These are phyloP conservation scores for Hamigera avellanea DNA, from an alignment of 495 filamentous ascomycete species.

Conservation along the genomic window DNA sequence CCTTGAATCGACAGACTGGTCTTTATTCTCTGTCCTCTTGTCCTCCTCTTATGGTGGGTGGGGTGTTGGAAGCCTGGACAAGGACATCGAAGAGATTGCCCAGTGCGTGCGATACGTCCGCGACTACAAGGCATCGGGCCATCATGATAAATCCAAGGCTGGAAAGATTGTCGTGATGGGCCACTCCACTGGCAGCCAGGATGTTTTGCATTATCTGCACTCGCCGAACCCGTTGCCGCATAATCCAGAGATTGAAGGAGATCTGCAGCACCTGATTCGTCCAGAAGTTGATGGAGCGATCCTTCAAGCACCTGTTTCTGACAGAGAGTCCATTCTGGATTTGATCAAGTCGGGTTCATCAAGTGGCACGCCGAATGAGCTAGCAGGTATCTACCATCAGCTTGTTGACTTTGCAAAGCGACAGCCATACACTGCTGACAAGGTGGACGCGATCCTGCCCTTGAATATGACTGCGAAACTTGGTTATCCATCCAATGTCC, in stretches of 20 bases:
- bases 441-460: conserved; percentile 47
- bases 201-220: conserved; percentile 67
- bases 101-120: conserved; percentile 62
- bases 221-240: conserved; percentile 19
- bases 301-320: conserved; percentile 70
- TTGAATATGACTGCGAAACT: conserved; percentile 29
- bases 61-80: conserved; percentile 52
- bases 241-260: background rate
- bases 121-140: conserved; percentile 15
- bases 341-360: conserved; percentile 7
- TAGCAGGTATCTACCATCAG: conserved; percentile 31
- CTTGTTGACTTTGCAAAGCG: conserved; percentile 39
- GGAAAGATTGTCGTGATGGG: conserved; percentile 76
- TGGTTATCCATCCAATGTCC: conserved; percentile 42
- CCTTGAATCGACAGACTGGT: conserved; percentile 50
- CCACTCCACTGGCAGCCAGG: conserved; percentile 81
- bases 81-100: conserved; percentile 64
- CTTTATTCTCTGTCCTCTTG: conserved; percentile 49
- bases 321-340: conserved; percentile 53
- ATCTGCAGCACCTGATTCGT: conserved; percentile 15
- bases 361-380: background rate
- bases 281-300: conserved; percentile 63
- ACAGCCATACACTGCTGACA: conserved; percentile 28
- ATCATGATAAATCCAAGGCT: conserved; percentile 19
- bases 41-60: conserved; percentile 60